Percentiles rank a stretch among this genome's conserved stretches.
Evolutionary conservation across 768 basidiomycete species (phyloP).

Genomic region (Phylloporus sp.): DNA sequence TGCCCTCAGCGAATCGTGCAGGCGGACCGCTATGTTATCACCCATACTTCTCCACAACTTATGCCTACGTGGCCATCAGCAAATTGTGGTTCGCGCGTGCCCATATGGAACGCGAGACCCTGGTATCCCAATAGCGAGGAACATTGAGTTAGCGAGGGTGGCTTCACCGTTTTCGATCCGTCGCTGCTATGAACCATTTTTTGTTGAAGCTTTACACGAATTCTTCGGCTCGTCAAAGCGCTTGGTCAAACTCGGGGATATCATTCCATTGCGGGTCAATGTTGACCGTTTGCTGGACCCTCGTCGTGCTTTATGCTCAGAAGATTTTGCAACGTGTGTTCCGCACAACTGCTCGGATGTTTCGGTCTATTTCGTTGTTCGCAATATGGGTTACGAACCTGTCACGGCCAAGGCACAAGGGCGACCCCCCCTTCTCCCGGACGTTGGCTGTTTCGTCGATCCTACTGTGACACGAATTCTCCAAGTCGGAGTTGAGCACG

Average conservation of each 20-base stretch:
- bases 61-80: constrained; percentile 24
- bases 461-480: constrained; percentile 64
- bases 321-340: constrained; percentile 1
- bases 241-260: constrained; percentile 68
- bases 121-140: constrained; percentile 60
- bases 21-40: constrained; percentile 32
- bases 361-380: constrained; percentile 72
- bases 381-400: constrained; percentile 65
- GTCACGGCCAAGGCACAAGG: constrained; percentile 37
- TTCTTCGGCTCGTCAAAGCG: constrained; percentile 54
- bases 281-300: constrained; percentile 38
- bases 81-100: constrained; percentile 43
- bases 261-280: constrained; percentile 62
- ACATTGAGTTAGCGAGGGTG: constrained; percentile 74
- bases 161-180: constrained; percentile 68
- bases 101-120: constrained; percentile 59
- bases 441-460: constrained; percentile 86
- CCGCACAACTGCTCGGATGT: constrained; percentile 30
- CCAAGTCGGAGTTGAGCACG: constrained; percentile 74
- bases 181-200: constrained; percentile 56
- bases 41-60: constrained; percentile 55
- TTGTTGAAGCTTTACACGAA: constrained; percentile 54
- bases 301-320: not conserved
- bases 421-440: constrained; percentile 53
- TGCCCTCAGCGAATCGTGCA: constrained; percentile 34